Percentiles rank a stretch among this genome's conserved stretches.
These are phyloP conservation scores for Trypanosomatidae sp. DNA, from an alignment of 208 protist species.

Conservation along the genomic window DNA sequence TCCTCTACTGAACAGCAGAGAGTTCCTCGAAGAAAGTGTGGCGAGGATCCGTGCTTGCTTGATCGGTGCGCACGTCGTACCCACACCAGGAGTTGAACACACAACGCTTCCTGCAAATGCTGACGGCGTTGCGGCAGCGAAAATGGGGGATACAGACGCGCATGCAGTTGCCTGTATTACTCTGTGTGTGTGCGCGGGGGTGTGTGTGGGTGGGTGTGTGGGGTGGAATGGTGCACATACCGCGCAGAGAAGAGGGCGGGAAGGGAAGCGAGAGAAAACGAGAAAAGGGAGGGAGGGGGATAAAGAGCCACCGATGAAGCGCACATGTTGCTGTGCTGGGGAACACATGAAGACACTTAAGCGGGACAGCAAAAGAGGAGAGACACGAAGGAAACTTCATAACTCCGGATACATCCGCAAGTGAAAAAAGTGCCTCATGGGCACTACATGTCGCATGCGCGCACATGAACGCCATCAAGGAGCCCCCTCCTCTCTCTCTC, in stretches of 20 bases:
- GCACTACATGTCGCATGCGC: not conserved
- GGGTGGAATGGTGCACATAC: not conserved
- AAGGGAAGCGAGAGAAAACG: not conserved
- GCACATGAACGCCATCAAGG: not conserved
- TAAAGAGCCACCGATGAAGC: not conserved
- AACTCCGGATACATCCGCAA: not conserved
- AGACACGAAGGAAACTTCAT: not conserved
- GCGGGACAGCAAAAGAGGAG: not conserved
- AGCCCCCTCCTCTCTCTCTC: not conserved
- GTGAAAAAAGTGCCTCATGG: not conserved
- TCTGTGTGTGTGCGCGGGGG: not conserved
- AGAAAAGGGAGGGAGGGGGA: not conserved
- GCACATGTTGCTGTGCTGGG: not conserved
- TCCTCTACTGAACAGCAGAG: not conserved
- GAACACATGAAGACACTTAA: not conserved
- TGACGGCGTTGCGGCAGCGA: not conserved
- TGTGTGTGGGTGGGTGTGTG: not conserved
- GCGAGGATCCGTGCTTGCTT: not conserved
- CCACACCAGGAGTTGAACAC: not conserved
- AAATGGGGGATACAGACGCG: not conserved
- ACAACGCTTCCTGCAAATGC: not conserved
- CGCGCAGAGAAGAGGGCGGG: not conserved
- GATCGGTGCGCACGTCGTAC: not conserved
- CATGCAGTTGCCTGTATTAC: not conserved
- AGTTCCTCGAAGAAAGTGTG: not conserved